A percentile compares a stretch with the other conserved stretches of the same genome.
Conservation (phyloP, 768 basidiomycete species). For the Nevesoporus exiguus region DNA sequence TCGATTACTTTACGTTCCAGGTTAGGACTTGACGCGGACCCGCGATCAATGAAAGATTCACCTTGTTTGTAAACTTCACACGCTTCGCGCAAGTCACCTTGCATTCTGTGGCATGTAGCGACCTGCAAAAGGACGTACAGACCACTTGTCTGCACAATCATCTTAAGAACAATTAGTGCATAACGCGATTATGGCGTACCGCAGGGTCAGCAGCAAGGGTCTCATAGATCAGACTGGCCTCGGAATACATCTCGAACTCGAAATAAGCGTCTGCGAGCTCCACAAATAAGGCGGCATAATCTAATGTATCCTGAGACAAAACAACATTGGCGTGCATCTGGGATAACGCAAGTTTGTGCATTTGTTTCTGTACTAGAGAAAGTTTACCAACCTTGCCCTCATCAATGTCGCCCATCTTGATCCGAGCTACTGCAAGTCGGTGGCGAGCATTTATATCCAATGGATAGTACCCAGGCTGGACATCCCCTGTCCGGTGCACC, state of each 20-base stretch:
- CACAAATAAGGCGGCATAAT: constrained; percentile 74
- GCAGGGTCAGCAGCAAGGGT: constrained; percentile 69
- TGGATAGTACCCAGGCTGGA: constrained; percentile 48
- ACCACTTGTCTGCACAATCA: constrained; percentile 60
- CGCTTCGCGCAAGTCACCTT: constrained; percentile 72
- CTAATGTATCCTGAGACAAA: constrained; percentile 63
- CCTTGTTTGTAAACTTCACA: constrained; percentile 82
- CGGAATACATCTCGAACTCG: constrained; percentile 61
- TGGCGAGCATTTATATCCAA: constrained; percentile 53
- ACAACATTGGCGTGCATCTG: constrained; percentile 79
- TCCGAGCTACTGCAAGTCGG: constrained; percentile 76
- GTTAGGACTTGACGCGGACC: constrained; percentile 17
- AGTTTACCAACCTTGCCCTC: constrained; percentile 69
- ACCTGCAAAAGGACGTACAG: constrained; percentile 71
- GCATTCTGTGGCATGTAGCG: constrained; percentile 75
- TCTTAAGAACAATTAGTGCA: neutral
- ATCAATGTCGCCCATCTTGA: constrained; percentile 73
- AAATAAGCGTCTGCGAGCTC: constrained; percentile 88
- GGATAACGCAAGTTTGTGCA: neutral
- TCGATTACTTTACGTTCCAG: constrained; percentile 51
- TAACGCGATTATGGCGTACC: constrained; percentile 40
- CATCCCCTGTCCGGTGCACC: constrained; percentile 40
- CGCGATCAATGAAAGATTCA: constrained; percentile 29
- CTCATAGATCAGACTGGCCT: constrained; percentile 80
- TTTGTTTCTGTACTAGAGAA: neutral